Percentiles rank a stretch among this genome's conserved stretches.
Conservation (phyloP, 306 rosid genomes). For the Sindora glabra region DNA sequence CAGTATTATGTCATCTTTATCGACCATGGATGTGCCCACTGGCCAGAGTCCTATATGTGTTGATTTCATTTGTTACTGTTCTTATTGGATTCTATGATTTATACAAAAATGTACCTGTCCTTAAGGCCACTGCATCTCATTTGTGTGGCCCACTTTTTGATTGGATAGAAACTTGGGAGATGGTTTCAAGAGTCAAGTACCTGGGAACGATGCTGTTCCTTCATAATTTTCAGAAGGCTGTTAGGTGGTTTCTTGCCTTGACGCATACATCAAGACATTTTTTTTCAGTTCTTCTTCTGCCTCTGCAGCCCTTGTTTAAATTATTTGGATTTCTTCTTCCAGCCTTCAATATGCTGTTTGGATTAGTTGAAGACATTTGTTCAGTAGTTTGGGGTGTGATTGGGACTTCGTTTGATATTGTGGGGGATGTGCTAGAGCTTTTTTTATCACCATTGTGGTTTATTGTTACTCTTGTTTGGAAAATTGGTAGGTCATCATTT, state of each 20-base stretch:
- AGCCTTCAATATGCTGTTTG: slow-evolving; percentile 35
- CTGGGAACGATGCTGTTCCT: slow-evolving; percentile 95
- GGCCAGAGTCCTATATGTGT: slow-evolving; percentile 67
- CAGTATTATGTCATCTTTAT: slow-evolving; percentile 78
- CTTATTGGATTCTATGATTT: slow-evolving; percentile 91
- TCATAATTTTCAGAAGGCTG: slow-evolving; percentile 76
- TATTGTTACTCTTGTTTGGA: slow-evolving; percentile 41
- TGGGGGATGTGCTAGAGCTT: slow-evolving; percentile 52
- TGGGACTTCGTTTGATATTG: slow-evolving; percentile 36
- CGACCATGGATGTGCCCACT: slow-evolving; percentile 99
- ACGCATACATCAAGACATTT: slow-evolving; percentile 50
- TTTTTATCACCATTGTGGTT: slow-evolving; percentile 65
- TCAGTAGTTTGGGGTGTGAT: slow-evolving; percentile 48
- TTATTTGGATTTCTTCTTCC: slow-evolving; percentile 68
- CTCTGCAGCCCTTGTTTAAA: slow-evolving; percentile 49
- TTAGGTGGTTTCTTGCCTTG: slow-evolving; percentile 67
- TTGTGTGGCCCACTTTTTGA: slow-evolving; percentile 87
- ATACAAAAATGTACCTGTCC: slow-evolving; percentile 94
- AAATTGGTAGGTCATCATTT: slow-evolving; percentile 53
- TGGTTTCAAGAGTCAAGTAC: slow-evolving; percentile 88
- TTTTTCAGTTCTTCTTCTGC: slow-evolving; percentile 62
- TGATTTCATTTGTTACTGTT: slow-evolving; percentile 77
- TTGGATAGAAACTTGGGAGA: slow-evolving; percentile 97
- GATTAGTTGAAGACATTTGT: slow-evolving; percentile 40
- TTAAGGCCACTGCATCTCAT: slow-evolving; percentile 85